Evolutionary conservation across 768 basidiomycete species (phyloP), one percentile per base, ranked within the genome.

Genomic region (Glaciozyma antarctica): DNA sequence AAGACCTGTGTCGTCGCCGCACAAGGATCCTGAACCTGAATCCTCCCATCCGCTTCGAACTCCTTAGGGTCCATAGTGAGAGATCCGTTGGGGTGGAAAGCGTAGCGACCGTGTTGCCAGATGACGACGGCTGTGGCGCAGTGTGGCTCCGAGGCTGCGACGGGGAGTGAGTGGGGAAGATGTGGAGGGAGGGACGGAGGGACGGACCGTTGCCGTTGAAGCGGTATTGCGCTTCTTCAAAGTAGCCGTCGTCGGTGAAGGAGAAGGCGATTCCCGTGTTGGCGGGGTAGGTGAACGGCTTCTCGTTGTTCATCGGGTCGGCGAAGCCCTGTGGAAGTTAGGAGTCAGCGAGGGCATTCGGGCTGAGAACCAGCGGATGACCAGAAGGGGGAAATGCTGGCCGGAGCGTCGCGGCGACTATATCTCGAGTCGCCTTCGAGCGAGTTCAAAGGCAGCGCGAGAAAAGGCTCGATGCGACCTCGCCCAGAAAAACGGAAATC

Each of bases 11-110:
- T 90, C 15, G 82, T 80, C 15, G 91, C 88, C 1, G 87, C 87
- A 74, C 94, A 99, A 0, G 91, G 87, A 70, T 93, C 87, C 79
- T 99, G 91, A 48, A 97, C 82, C 80, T 94, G 93, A 76, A 95
- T 90, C 77, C 84, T 88, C 21, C 94, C 94, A 75, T 99, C 94
- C 22, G 73, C 67, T 22, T 81, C 82, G 68, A 90, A 82, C 2
- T 92, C 88, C 4, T 74, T 77, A 73, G 90, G 78, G 48, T 82
- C 75, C 65, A 98, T 62, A 83, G 15, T 90, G 21, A 71, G 44
- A 21, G 70, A 94, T 10, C 91, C 91, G 73, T 97, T 93, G 60
- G 78, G 26, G 65, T 83, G 78, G 53, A 88, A 77, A 0, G 74
- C 65, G 77, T 86, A 92, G 34, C 62, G 85, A 17, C 95, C 95